Evolutionary conservation across 495 filamentous ascomycete species (phyloP), one percentile per base, ranked within the genome.

Genomic region (Xylaria intraflava): DNA sequence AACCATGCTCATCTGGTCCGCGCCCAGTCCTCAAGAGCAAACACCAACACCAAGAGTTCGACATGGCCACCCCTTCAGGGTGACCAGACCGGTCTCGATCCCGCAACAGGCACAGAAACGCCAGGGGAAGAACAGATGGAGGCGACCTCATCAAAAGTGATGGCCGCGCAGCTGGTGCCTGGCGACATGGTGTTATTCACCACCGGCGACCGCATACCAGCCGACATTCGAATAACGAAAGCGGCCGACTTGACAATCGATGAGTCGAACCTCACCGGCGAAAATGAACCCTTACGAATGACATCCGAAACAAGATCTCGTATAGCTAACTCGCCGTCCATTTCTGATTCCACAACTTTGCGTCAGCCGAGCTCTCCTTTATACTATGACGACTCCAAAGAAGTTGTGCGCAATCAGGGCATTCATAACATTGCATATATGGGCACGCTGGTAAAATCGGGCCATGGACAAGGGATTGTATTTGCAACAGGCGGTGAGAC

Each of bases 211-310:
- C 87, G 94, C 26, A 93, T 99, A 57, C 93, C 93, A 4, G 93
- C 93, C 50, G 93, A 99, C 69, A 86, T 99, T 52, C 85, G 93
- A 33, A 95, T 99, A 43, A 97, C 91, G 14, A 82, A 85, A 58
- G 87, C 90, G 17, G 81, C 84, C 2, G 88, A 96, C 62, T 69
- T 99, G 39, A 83, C 88, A 29, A 94, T 99, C 56, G 94, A 99
- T 62, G 93, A 93, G 64, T 97, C 93, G 8, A 99, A 99, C 66
- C 72, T 99, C 51, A 99, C 93, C 0, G 93, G 93, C 41, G 93
- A 99, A 69, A 96, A 96, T 57, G 90, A 95, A 64, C 90, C 93
- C 12, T 88, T 96, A 17, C 71, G 78, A 39, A 92, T 97, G 64
- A 81, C 78, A 9, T 70, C 84, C 0, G 80, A 86, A n/a, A 80